Base-by-base conservation (phyloP, 1,284 basidiomycete species). In the Agaricales sp. region DNA sequence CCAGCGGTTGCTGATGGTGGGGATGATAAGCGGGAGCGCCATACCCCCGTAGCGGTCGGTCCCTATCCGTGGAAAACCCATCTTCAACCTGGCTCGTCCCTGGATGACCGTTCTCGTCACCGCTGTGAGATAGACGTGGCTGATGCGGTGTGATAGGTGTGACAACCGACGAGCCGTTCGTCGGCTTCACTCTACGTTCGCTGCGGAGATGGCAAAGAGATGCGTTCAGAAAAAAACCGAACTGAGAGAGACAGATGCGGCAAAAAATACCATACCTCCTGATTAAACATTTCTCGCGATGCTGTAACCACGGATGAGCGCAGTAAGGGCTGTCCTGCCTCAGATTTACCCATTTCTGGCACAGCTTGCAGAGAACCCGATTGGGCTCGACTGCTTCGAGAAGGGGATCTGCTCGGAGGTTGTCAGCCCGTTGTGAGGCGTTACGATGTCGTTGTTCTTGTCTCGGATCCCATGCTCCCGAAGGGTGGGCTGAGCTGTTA, bases 281-380 rank as follows among this genome's bases (percentile, higher is more conserved):
- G 23, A 75, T 73, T 39, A 83, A 58, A 64, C 84, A 87, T 61
- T 85, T 86, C 38, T 69, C 73, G n/a, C 80, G 73, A 59, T 87
- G 83, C 62, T 85, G 82, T 49, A 77, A 59, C 83, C 84, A 87
- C 20, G 84, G 83, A 60, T 86, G 84, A 45, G 82, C 80, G 54
- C 84, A 87, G 60, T 79, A 87, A 43, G 76, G 77, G 52, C 71
- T 74, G 56, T 87, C 83, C 59, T 86, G 82, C 45, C 84, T 63
- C 22, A 87, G 68, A 60, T 85, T 83, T 1, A 87, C 83, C 85
- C 84, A 87, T 62, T 87, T 87, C 56, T 74, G 70, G 59, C 85
- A 87, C 1, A 86, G 62, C 3, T 70, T 69, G 58, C 84, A 87
- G 58, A 86, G 85, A 1, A 87, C 83, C 20, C 82, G 70, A 58